Conservation (phyloP, 139 green algal species). For the Chlorella vulgaris region DNA sequence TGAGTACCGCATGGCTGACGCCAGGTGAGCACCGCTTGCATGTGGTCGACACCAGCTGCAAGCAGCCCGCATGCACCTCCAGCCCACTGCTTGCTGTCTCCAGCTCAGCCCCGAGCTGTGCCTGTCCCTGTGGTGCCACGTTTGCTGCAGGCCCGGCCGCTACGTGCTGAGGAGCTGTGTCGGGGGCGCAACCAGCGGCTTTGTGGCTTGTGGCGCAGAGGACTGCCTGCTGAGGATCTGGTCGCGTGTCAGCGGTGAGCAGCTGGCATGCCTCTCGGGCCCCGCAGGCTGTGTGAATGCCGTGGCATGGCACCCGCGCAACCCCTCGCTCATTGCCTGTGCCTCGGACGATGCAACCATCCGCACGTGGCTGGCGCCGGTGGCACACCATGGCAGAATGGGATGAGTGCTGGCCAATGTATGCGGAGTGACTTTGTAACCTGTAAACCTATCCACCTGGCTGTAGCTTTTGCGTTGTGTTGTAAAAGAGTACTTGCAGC, state of each 20-base stretch:
- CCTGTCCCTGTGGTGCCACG: not conserved
- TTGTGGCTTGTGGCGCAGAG: constrained; percentile 85
- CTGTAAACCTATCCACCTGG: too few relatives aligned
- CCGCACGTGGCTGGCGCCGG: constrained; percentile 36
- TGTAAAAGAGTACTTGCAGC: too few relatives aligned
- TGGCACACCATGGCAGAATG: not conserved
- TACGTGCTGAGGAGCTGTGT: constrained; percentile 45
- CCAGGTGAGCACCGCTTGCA: not conserved
- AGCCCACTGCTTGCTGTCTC: not conserved
- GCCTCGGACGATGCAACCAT: constrained; percentile 42
- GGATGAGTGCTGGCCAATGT: too few relatives aligned
- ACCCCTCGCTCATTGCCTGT: constrained; percentile 53
- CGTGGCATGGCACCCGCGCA: constrained; percentile 90
- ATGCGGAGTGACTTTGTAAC: too few relatives aligned
- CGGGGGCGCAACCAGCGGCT: constrained; percentile 71
- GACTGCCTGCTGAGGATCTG: constrained; percentile 80
- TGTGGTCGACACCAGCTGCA: not conserved
- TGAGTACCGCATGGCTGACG: constrained; percentile 4
- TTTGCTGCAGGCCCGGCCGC: not conserved
- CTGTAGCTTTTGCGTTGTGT: too few relatives aligned
- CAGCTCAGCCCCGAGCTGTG: too few relatives aligned
- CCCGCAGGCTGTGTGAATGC: constrained; percentile 82
- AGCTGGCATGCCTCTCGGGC: constrained; percentile 75
- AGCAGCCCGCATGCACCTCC: not conserved
- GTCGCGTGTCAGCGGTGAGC: constrained; percentile 75